Base-by-base conservation (phyloP, 768 basidiomycete species). In the Phanerodontia chrysosporium region DNA sequence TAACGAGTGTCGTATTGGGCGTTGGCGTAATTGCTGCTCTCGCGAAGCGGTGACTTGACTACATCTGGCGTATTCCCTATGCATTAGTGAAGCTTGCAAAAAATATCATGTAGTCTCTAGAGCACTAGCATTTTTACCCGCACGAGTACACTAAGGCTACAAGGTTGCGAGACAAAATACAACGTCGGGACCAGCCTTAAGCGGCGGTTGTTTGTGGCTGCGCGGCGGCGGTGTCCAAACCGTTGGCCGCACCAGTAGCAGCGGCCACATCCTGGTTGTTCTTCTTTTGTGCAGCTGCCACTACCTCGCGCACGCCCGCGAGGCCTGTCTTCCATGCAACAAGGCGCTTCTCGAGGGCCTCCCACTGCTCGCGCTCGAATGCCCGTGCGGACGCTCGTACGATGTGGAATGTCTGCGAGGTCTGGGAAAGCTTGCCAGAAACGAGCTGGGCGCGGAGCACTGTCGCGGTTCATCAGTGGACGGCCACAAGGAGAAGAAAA, bases 371-470 rank as follows among this genome's bases (percentile, higher is more conserved):
- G 42, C 79, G 80, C 66, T 87, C 88, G 67, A 94, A 94, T 10
- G 82, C 79, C 57, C 90, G 86, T 0, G 90, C 82, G 0, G 85
- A 86, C 0, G 92, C 86, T 32, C 86, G 85, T 51, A 81, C 83
- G 59, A 95, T 80, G 62, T 84, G 85, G 39, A 95, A 73, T 1
- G 83, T 84, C 66, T 90, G 86, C 9, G 84, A 79, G 1, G 85
- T 83, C 69, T 95, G 93, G 1, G 90, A 90, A 51, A 95, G 85
- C 70, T 91, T 93, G 36, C 89, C 93, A 52, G 85, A 83, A 30
- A 94, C 70, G 46, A 95, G 81, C 27, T 88, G 86, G 1, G 85
- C 81, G 55, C 92, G 89, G 64, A 95, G 92, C 57, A 88, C 92
- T 93, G 64, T 14, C 49, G 2, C 10, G 18, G 21, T 21, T 12